Evolutionary conservation across 805 yeast genomes (phyloP), one percentile per base, ranked within the genome.

Genomic region (Lipomyces yamanashiensis): DNA sequence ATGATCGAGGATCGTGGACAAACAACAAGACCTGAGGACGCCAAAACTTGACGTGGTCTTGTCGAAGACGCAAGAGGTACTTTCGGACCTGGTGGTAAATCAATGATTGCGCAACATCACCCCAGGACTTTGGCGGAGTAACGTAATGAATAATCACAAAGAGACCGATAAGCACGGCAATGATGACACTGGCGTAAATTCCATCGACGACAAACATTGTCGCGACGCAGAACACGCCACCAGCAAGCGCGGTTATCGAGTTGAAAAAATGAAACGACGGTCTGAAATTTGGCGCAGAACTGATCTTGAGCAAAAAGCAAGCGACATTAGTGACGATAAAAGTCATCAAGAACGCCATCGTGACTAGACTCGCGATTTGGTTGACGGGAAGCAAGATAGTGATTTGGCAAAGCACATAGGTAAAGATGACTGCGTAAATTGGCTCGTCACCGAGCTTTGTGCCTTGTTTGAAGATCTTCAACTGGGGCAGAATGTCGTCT

Each of bases 121-220:
- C 99, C 92, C 97, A 95, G 40, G 92, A 89, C 73, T 91, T 92
- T 6, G 99, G 98, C 1, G 98, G 97, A 10, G 97, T 89, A 56
- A 85, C 82, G 72, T 92, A 91, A 74, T 95, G 98, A 68, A 95
- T 95, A 59, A 89, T 74, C 51, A 91, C 73, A 70, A 95, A 89
- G 49, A 95, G 77, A 17, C 87, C 78, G 45, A 85, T 74, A 70
- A 92, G 80, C 59, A 87, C 84, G 10, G 87, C 76, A 34, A 92
- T 83, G 33, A 92, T 87, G 39, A 87, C 80, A 1, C 90, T 80
- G 0, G 99, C 98, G 1, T 96, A 89, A 15, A 88, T 72, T 41
- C 97, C 96, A 77, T 95, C 99, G 3, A 96, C 97, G 48, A 92
- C 86, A 72, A 91, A 89, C 99, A 95, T 95, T 0, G 98, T 96